A percentile compares a stretch with the other conserved stretches of the same genome.
These are phyloP conservation scores for Silene vulgaris DNA, from an alignment of 179 eudicot species.

Conservation along the genomic window DNA sequence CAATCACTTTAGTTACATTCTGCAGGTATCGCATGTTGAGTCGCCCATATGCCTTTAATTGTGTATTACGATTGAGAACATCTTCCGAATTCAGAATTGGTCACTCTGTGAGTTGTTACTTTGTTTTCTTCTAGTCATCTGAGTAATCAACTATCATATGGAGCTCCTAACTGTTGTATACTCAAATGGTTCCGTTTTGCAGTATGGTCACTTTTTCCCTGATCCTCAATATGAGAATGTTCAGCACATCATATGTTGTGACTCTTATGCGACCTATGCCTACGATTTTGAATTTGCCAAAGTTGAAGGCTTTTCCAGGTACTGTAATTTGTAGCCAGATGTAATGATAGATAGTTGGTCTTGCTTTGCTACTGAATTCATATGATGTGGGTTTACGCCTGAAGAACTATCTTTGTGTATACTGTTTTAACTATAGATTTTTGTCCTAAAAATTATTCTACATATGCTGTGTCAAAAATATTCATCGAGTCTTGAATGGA, in stretches of 20 bases:
- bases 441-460: not conserved
- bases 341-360: not conserved
- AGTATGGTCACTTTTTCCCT: slow-evolving; percentile 98
- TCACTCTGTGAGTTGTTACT: slow-evolving; percentile 58
- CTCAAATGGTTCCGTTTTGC: slow-evolving; percentile 27
- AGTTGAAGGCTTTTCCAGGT: slow-evolving; percentile 83
- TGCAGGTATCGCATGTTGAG: slow-evolving; percentile 92
- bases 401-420: not conserved
- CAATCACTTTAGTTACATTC: not conserved
- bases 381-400: not conserved
- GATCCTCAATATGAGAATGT: slow-evolving; percentile 97
- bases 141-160: not conserved
- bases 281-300: slow-evolving; percentile 91
- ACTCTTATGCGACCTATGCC: slow-evolving; percentile 87
- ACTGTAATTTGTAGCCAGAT: slow-evolving; percentile 17
- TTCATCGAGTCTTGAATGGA: not conserved
- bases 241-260: slow-evolving; percentile 92
- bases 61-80: slow-evolving; percentile 74
- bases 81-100: slow-evolving; percentile 81
- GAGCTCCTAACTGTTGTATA: slow-evolving; percentile 18
- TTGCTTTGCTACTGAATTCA: not conserved
- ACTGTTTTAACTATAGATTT: not conserved
- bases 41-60: slow-evolving; percentile 94
- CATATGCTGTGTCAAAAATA: not conserved
- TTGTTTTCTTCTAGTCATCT: slow-evolving; percentile 10